Percentiles rank a stretch among this genome's conserved stretches.
phyloP scores from a whole-genome alignment of 495 filamentous ascomycete genomes.

The Hypoxylon rickii region DNA sequence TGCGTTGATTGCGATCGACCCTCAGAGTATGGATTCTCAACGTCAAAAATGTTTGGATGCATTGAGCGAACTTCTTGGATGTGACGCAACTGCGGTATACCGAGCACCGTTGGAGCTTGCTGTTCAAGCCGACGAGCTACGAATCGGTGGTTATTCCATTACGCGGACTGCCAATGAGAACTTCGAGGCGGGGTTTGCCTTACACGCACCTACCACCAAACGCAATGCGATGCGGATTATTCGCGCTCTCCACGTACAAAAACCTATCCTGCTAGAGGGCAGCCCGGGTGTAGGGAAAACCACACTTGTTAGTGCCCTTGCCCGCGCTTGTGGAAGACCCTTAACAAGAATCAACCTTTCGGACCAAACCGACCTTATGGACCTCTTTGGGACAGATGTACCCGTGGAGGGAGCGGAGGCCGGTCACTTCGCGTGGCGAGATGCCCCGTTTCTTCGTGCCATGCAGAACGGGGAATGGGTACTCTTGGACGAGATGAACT shows the following conservation, averaged over 20 bases:
- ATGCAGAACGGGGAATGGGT: constrained; percentile 98
- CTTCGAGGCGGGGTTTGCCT: constrained; percentile 68
- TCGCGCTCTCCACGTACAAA: constrained; percentile 84
- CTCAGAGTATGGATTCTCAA: constrained; percentile 61
- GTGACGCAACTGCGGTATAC: constrained; percentile 68
- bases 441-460: constrained; percentile 91
- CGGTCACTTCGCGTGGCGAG: constrained; percentile 91
- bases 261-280: constrained; percentile 92
- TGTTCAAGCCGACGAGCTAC: constrained; percentile 54
- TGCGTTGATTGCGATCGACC: constrained; percentile 71
- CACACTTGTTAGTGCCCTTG: constrained; percentile 83
- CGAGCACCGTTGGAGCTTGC: constrained; percentile 50
- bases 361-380: constrained; percentile 96
- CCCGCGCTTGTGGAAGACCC: constrained; percentile 73
- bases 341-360: constrained; percentile 95
- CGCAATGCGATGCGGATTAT: constrained; percentile 88
- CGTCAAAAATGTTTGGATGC: constrained; percentile 72
- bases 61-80: constrained; percentile 66
- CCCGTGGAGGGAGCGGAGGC: constrained; percentile 86
- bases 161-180: constrained; percentile 50
- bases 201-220: constrained; percentile 86
- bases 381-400: constrained; percentile 96
- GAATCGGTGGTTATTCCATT: constrained; percentile 76
- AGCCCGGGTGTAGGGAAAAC: constrained; percentile 98
- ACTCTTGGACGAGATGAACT: constrained; percentile 96